phyloP scores from a whole-genome alignment of 768 basidiomycete species.

The Tricholoma flavovirens region DNA sequence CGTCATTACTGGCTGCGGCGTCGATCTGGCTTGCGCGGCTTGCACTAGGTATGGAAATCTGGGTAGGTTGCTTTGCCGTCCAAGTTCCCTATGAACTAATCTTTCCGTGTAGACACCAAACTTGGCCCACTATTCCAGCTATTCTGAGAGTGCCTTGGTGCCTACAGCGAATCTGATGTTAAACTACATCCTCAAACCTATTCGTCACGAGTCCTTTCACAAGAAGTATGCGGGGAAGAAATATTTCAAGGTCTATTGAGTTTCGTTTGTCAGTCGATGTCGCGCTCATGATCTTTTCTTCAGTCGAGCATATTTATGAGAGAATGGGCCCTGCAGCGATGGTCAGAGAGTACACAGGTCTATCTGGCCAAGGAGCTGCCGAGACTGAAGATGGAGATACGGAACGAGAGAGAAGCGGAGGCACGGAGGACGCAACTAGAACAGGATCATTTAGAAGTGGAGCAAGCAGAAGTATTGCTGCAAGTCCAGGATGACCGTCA shows the following conservation, averaged over 20 bases:
- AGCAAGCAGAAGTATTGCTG: constrained; percentile 11
- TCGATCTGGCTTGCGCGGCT: constrained; percentile 86
- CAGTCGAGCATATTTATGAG: constrained; percentile 76
- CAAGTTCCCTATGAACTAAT: constrained; percentile 3
- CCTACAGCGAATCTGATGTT: constrained; percentile 84
- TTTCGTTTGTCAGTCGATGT: not conserved
- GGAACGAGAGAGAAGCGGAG: constrained; percentile 21
- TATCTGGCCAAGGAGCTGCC: constrained; percentile 50
- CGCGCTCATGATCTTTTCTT: not conserved
- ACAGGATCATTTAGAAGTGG: constrained; percentile 8
- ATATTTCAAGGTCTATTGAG: constrained; percentile 64
- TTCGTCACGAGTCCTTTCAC: constrained; percentile 71
- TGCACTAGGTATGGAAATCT: constrained; percentile 75
- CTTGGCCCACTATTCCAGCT: constrained; percentile 83
- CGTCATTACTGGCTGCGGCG: constrained; percentile 85
- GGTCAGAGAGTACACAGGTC: constrained; percentile 55
- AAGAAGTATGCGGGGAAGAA: constrained; percentile 87
- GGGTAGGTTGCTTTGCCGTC: constrained; percentile 54
- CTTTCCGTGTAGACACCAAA: constrained; percentile 58
- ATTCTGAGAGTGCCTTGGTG: constrained; percentile 71
- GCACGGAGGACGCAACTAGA: constrained; percentile 1
- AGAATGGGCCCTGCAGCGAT: constrained; percentile 72
- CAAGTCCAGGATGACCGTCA: not conserved
- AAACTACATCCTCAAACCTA: constrained; percentile 73
- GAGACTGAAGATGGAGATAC: constrained; percentile 45